Conservation (phyloP, 306 rosid species). For the Pyrus communis region DNA sequence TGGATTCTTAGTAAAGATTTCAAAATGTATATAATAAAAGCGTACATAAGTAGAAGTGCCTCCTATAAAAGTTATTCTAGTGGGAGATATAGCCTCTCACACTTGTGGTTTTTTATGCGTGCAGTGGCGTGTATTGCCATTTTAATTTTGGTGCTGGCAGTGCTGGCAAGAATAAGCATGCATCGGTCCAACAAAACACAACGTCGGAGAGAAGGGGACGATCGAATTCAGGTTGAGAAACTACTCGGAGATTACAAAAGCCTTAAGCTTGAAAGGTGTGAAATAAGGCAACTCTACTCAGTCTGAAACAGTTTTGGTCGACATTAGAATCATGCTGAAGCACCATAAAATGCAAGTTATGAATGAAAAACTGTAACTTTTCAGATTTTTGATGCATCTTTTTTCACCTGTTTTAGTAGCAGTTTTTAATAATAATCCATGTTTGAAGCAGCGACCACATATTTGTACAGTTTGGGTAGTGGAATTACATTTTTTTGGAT, state of each 20-base stretch:
- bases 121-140: slow-evolving; percentile 40
- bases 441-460: too few relatives aligned
- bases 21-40: too few relatives aligned
- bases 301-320: background rate
- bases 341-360: background rate
- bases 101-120: background rate
- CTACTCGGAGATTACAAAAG: slow-evolving; percentile 16
- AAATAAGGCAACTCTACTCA: background rate
- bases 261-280: background rate
- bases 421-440: too few relatives aligned
- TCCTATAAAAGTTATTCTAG: too few relatives aligned
- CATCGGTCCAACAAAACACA: slow-evolving; percentile 12
- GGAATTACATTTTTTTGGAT: too few relatives aligned
- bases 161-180: slow-evolving; percentile 18
- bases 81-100: background rate
- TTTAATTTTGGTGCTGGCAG: slow-evolving; percentile 12
- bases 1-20: too few relatives aligned
- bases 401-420: too few relatives aligned
- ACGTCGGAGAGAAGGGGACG: slow-evolving; percentile 12
- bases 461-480: too few relatives aligned
- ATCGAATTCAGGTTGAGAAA: slow-evolving; percentile 24
- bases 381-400: too few relatives aligned
- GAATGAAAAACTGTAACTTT: too few relatives aligned
- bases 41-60: too few relatives aligned
- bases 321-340: background rate